Evolutionary conservation across 805 yeast genomes (phyloP), one percentile per base, ranked within the genome.

Genomic region (Blastobotrys robertii): DNA sequence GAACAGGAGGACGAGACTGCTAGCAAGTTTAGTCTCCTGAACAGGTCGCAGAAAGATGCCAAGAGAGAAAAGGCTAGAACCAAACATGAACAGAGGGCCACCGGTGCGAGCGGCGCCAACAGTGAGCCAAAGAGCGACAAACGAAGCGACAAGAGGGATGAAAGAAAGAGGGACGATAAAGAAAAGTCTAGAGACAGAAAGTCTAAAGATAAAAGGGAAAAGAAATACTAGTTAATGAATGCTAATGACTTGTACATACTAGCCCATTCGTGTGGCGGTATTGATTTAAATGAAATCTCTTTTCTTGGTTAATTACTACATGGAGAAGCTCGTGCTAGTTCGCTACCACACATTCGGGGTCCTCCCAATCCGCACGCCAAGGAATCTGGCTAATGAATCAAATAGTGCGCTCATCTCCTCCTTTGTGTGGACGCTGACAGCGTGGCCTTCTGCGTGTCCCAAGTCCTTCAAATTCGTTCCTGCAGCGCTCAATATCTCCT

Each of bases 341-440:
- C n/a, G 25, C 30, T 56, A 77, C 81, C 81, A 76, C 11, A 66
- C 66, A 43, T 69, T 67, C 9, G 64, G 53, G 36, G 72, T 71
- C 55, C 79, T 71, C 64, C 87, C 73, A 44, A 62, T 54, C 15
- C 65, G 63, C 19, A 83, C 60, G 4, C 95, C 95, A 22, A 82
- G 56, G 57, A 72, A 84, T 49, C 86, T 68, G 0, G 92, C 77
- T 32, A 85, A 66, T 30, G 76, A 78, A 54, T 77, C 79, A 54
- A 68, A 80, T 30, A 81, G 65, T 11, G 67, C 75, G 39, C 69
- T 68, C 14, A 77, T 54, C 40, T 76, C 76, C 32, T 71, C 76
- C 28, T 72, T 65, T 0, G 75, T 48, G 28, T 62, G 63, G 6
- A 29, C 30, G 6, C 41, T 39, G 5, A 35, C 34, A 9, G 46